Conservation (phyloP, 108 stramenopile genomes). For the Conticribra weissflogii region DNA sequence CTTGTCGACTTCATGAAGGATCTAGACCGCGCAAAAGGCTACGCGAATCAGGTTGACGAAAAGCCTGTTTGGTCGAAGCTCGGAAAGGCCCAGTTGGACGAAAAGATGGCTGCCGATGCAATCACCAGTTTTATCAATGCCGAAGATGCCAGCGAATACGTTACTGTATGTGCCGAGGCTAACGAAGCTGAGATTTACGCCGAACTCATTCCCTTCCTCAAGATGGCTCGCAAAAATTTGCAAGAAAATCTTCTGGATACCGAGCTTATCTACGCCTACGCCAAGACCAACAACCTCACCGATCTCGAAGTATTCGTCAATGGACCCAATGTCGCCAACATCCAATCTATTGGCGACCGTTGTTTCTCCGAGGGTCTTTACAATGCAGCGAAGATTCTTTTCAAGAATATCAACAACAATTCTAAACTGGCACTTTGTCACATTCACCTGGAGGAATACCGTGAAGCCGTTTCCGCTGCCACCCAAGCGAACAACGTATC, state of each 20-base stretch:
- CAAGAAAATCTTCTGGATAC: constrained; percentile 99
- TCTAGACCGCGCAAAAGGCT: constrained; percentile 97
- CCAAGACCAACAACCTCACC: constrained; percentile 95
- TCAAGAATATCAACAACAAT: constrained; percentile 99
- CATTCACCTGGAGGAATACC: constrained; percentile 96
- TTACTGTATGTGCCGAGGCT: constrained; percentile 94
- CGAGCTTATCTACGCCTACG: constrained; percentile 97
- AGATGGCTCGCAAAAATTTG: constrained; percentile 98
- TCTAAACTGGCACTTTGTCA: constrained; percentile 99
- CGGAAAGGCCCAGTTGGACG: constrained; percentile 98
- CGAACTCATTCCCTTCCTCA: constrained; percentile 96
- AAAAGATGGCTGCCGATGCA: constrained; percentile 94
- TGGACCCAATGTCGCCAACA: constrained; percentile 98
- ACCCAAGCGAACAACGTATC: constrained; percentile 98
- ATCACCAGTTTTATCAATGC: constrained; percentile 98
- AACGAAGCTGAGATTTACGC: constrained; percentile 92
- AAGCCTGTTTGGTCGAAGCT: constrained; percentile 99
- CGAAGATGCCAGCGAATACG: constrained; percentile 94
- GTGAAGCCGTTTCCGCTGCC: constrained; percentile 99
- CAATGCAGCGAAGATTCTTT: constrained; percentile 96
- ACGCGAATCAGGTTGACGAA: constrained; percentile 95
- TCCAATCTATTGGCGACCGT: constrained; percentile 95
- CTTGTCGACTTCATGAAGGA: constrained; percentile 98
- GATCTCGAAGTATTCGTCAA: constrained; percentile 97
- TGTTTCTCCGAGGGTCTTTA: constrained; percentile 97